Percentiles rank a stretch among this genome's conserved stretches.
Evolutionary conservation across 2,329 filamentous ascomycete genomes (phyloP).

Genomic region (Macrophomina tecta): DNA sequence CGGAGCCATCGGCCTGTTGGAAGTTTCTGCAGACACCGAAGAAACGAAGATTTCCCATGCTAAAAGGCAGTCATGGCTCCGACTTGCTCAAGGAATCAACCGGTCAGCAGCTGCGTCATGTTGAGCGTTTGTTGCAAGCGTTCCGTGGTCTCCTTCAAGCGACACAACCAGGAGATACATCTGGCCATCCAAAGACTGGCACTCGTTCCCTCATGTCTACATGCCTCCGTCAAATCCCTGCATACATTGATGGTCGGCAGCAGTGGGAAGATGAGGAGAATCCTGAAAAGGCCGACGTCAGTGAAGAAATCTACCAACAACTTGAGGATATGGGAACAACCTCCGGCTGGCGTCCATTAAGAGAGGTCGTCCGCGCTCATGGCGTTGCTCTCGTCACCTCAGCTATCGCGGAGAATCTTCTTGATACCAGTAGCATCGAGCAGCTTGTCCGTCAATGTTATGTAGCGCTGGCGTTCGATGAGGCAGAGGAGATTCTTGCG

Average conservation of each 20-base stretch:
- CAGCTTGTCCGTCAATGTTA: constrained; percentile 40
- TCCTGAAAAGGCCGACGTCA: constrained; percentile 41
- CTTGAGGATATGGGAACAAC: constrained; percentile 43
- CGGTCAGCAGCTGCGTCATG: not conserved
- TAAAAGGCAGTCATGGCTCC: not conserved
- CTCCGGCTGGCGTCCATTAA: constrained; percentile 46
- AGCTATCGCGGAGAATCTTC: constrained; percentile 43
- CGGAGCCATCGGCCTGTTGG: not conserved
- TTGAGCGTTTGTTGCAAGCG: constrained; percentile 3
- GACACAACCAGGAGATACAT: constrained; percentile 30
- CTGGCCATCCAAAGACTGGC: constrained; percentile 29
- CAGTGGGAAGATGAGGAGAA: constrained; percentile 43
- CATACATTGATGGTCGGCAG: constrained; percentile 49
- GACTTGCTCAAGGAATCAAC: not conserved
- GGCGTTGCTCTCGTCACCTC: constrained; percentile 45
- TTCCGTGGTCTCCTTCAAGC: constrained; percentile 40
- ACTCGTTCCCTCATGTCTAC: constrained; percentile 45
- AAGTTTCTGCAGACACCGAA: constrained; percentile 14
- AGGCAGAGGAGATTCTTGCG: constrained; percentile 42
- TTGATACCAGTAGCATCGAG: constrained; percentile 36
- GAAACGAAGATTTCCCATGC: not conserved
- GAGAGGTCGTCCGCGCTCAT: constrained; percentile 50
- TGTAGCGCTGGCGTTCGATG: constrained; percentile 41
- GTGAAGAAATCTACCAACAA: constrained; percentile 47
- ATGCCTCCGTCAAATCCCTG: constrained; percentile 49